Evolutionary conservation across 2,329 filamentous ascomycete genomes (phyloP).

Genomic region (Arthrinium phaeospermum): DNA sequence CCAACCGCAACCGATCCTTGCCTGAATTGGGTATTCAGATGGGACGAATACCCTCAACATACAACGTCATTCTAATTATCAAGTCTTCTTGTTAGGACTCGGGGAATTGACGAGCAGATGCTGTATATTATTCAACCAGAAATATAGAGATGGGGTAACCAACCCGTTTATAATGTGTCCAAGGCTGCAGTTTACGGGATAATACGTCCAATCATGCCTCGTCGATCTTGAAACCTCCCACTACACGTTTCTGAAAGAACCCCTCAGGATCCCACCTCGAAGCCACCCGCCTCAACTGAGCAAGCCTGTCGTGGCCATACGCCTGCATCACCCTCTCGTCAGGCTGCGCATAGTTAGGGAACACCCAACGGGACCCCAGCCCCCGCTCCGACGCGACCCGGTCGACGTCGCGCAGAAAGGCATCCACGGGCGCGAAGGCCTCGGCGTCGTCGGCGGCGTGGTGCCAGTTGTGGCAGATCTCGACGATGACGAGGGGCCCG

Average conservation of each 20-base stretch:
- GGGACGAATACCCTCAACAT: too few species aligned
- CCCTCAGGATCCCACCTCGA: neutral
- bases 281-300: neutral
- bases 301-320: neutral
- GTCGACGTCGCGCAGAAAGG: neutral
- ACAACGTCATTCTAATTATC: too few species aligned
- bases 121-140: too few species aligned
- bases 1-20: neutral
- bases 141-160: too few species aligned
- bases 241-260: constrained; percentile 8
- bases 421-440: neutral
- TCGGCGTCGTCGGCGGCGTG: neutral
- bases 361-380: neutral
- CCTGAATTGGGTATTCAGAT: too few species aligned
- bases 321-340: neutral
- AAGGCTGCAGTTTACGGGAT: too few species aligned
- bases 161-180: too few species aligned
- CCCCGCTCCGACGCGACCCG: neutral
- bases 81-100: too few species aligned
- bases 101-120: too few species aligned
- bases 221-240: neutral
- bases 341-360: neutral
- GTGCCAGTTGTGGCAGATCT: neutral
- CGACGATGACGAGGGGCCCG: neutral
- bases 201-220: neutral